These are phyloP conservation scores for Sugiyamaella pinicola DNA, from an alignment of 1,139 yeast species.

Conservation along the genomic window DNA sequence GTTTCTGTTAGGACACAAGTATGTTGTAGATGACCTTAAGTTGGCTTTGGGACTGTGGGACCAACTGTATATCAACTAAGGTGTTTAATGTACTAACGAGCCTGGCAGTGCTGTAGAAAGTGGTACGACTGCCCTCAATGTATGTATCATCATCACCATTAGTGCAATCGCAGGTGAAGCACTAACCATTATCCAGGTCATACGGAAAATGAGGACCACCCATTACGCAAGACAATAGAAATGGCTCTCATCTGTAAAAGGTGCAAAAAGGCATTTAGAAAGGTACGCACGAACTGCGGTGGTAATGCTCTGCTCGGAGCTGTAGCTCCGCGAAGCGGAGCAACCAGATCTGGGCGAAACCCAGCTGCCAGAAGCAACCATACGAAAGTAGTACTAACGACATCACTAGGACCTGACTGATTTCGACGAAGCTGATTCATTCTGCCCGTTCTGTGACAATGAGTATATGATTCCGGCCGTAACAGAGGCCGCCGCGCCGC, in stretches of 20 bases:
- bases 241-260: conserved; percentile 44
- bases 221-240: conserved; percentile 41
- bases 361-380: no score
- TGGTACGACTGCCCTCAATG: conserved; percentile 46
- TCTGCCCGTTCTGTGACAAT: conserved; percentile 46
- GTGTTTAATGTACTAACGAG: conserved; percentile 5
- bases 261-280: conserved; percentile 45
- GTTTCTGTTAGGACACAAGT: conserved; percentile 44
- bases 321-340: no score
- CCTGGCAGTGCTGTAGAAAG: conserved; percentile 39
- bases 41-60: no score
- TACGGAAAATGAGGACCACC: conserved; percentile 41
- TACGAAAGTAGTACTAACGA: neutral
- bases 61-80: no score
- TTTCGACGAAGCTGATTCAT: conserved; percentile 44
- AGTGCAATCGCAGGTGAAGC: neutral
- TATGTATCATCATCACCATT: conserved; percentile 25
- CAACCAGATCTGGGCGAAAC: no score
- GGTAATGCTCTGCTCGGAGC: no score
- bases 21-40: no score
- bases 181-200: conserved; percentile 35
- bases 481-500: conserved; percentile 27
- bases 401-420: conserved; percentile 37
- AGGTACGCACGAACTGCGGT: no score
- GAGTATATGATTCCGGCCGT: conserved; percentile 41